Percentiles rank a stretch among this genome's conserved stretches.
Evolutionary conservation across 805 yeast genomes (phyloP).

Genomic region (Kluyveromyces starmeri): DNA sequence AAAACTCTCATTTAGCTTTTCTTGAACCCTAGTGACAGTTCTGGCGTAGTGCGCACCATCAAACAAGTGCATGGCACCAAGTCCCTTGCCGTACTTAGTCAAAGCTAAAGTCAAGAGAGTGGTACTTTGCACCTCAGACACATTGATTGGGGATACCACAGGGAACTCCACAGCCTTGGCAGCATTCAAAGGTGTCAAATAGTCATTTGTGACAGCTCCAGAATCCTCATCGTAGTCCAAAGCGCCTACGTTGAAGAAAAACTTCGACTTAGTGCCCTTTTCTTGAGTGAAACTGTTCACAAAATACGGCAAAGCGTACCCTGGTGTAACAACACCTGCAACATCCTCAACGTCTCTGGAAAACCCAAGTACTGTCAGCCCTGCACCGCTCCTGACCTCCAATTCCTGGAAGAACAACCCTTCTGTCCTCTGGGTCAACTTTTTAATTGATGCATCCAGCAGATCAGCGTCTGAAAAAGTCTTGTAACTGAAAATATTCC

Average conservation of each 20-base stretch:
- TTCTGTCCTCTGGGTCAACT: constrained; percentile 40
- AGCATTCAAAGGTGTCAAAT: constrained; percentile 47
- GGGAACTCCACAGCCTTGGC: constrained; percentile 60
- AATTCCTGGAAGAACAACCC: constrained; percentile 29
- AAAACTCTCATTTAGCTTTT: constrained; percentile 10
- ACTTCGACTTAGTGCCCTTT: constrained; percentile 36
- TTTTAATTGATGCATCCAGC: constrained; percentile 47
- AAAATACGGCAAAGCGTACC: constrained; percentile 61
- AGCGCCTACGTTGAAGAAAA: constrained; percentile 69
- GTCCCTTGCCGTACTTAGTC: constrained; percentile 34
- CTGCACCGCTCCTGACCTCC: constrained; percentile 80
- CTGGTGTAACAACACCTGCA: constrained; percentile 46
- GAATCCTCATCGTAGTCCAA: constrained; percentile 53
- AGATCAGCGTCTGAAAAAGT: constrained; percentile 53
- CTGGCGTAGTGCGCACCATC: constrained; percentile 56
- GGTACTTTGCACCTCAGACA: constrained; percentile 57
- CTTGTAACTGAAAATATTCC: constrained; percentile 60
- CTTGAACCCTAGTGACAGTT: constrained; percentile 15
- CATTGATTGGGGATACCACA: constrained; percentile 57
- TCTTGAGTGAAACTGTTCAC: constrained; percentile 44
- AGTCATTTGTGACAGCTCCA: constrained; percentile 53
- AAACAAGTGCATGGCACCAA: constrained; percentile 58
- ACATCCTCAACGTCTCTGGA: constrained; percentile 25
- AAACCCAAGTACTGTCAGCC: constrained; percentile 70
- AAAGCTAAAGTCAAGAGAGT: constrained; percentile 56